Base-by-base conservation (phyloP, 1,284 basidiomycete genomes). In the Puccinia coronata region DNA sequence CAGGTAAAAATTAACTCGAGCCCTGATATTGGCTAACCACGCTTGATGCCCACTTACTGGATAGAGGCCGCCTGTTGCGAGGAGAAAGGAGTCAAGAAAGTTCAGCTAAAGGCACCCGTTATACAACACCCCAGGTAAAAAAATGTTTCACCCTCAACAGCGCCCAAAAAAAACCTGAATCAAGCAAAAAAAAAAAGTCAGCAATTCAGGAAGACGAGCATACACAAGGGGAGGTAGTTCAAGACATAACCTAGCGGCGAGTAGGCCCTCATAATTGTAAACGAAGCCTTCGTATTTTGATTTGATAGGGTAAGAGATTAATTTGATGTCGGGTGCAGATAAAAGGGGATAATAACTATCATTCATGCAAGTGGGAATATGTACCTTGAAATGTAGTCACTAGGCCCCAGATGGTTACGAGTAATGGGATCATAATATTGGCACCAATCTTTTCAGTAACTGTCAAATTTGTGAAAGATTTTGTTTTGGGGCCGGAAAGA, bases 331-430 rank as follows among this genome's bases (percentile, higher is more conserved):
- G 36, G 9, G 8, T 74, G 11, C 25, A 61, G 8, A 18, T 28
- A 39, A 75, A 73, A 3, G 20, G 8, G n/a, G n/a, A n/a, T n/a
- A n/a, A n/a, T n/a, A n/a, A n/a, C n/a, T n/a, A n/a, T n/a, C 12
- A 18, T 28, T 49, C 28, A 75, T 61, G 31, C 25, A 31, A 23
- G 34, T 0, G 36, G 25, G 43, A 51, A 28, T 25, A 31, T 39
- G 16, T 20, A 79, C 77, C 77, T 79, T 79, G 77, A 59, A 69
- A 79, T 25, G 65, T 70, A 25, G 77, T 79, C 36, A 79, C 67
- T 25, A 79, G 49, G 2, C 77, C 77, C 77, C 77, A 79, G 14
- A 70, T 20, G 20, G 77, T 71, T 12, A 79, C 77, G 49, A 79
- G 41, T 34, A 59, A 51, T 11, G 77, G 77, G 34, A 79, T 79